Conservation (phyloP, 352 stramenopile species). For the Phytophthora syringae region DNA sequence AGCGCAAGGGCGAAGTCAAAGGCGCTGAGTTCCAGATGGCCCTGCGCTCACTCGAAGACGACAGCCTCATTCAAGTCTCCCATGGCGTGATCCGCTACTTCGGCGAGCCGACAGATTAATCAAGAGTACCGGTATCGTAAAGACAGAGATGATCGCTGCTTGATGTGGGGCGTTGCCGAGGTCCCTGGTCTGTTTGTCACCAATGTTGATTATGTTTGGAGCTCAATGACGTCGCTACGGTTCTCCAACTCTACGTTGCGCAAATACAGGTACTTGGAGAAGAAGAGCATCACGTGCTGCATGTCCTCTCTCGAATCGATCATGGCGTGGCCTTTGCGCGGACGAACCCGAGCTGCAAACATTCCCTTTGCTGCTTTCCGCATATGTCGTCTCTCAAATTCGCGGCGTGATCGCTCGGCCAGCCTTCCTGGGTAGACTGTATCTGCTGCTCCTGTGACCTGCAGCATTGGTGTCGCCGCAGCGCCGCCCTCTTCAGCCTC, state of each 20-base stretch:
- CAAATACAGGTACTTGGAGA: conserved; percentile 56
- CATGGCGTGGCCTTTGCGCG: conserved; percentile 60
- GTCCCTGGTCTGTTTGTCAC: background rate
- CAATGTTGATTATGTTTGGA: conserved; percentile 31
- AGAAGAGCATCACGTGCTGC: conserved; percentile 67
- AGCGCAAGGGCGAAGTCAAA: conserved; percentile 79
- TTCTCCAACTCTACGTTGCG: conserved; percentile 59
- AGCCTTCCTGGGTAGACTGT: conserved; percentile 47
- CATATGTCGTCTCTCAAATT: conserved; percentile 22
- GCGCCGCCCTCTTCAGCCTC: background rate
- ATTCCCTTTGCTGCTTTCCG: conserved; percentile 29
- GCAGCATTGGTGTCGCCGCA: conserved; percentile 52
- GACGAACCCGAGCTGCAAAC: conserved; percentile 34
- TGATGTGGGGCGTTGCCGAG: background rate
- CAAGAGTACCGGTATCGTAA: conserved; percentile 11
- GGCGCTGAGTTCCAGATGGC: conserved; percentile 90
- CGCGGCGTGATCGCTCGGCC: conserved; percentile 21
- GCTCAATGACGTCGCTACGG: conserved; percentile 64
- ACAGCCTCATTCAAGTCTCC: conserved; percentile 93
- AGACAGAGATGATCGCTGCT: background rate
- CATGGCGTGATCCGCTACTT: conserved; percentile 88
- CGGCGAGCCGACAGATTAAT: conserved; percentile 46
- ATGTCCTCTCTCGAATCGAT: conserved; percentile 57
- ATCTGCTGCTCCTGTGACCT: conserved; percentile 47
- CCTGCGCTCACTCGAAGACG: conserved; percentile 90